These are phyloP conservation scores for Sarocladium oryzae DNA, from an alignment of 2,329 filamentous ascomycete species.

Conservation along the genomic window DNA sequence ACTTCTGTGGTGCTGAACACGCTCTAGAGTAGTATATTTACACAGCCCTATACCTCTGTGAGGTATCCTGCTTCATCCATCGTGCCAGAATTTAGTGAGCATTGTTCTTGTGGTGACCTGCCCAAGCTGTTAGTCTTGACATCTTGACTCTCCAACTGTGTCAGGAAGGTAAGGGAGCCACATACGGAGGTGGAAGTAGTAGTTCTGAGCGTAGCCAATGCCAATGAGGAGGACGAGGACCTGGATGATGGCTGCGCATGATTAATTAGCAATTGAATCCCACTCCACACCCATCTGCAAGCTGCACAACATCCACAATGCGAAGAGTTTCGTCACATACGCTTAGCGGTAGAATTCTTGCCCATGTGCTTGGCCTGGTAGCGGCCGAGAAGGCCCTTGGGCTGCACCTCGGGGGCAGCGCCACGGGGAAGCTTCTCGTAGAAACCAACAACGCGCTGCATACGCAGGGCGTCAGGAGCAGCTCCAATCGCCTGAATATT, in stretches of 20 bases:
- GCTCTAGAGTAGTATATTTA: constrained; percentile 34
- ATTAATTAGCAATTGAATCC: constrained; percentile 14
- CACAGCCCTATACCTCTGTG: constrained; percentile 24
- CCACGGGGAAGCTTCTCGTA: constrained; percentile 98
- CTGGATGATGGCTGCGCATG: constrained; percentile 71
- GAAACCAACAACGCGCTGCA: constrained; percentile 97
- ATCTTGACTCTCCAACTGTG: not conserved
- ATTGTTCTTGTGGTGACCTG: constrained; percentile 99
- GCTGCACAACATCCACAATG: not conserved
- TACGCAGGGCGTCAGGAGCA: constrained; percentile 91
- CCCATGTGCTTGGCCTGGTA: constrained; percentile 94
- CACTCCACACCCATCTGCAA: not conserved
- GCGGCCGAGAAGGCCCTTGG: constrained; percentile 75
- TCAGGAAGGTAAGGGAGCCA: constrained; percentile 19
- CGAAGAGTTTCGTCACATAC: constrained; percentile 48
- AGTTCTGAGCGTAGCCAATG: constrained; percentile 93
- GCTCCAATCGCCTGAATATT: constrained; percentile 75
- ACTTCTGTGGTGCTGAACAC: constrained; percentile 28
- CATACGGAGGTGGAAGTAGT: constrained; percentile 99
- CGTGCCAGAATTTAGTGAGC: constrained; percentile 64
- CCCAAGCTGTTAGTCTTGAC: not conserved
- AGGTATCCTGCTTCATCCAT: constrained; percentile 8
- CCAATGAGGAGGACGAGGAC: constrained; percentile 69
- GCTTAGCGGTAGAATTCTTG: constrained; percentile 81
- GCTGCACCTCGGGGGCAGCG: constrained; percentile 73